Evolutionary conservation across 2,329 filamentous ascomycete genomes (phyloP).

Genomic region (Botrytis paeoniae): DNA sequence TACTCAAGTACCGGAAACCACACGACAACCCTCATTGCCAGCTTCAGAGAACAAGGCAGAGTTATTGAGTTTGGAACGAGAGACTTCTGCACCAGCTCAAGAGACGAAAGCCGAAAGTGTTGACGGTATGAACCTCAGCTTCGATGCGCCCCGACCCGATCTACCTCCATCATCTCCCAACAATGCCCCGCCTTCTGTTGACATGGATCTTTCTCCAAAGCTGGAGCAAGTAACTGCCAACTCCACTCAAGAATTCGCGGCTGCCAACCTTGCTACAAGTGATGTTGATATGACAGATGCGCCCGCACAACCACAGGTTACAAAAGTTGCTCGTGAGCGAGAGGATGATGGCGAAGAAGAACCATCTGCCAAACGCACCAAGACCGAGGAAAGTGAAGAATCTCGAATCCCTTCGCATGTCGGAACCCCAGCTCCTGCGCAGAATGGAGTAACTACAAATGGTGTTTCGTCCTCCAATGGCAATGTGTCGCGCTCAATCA

Average conservation of each 20-base stretch:
- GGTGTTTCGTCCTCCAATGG: conserved; percentile 25
- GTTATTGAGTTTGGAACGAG: not conserved
- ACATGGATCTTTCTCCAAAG: conserved; percentile 5
- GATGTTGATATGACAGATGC: conserved; percentile 39
- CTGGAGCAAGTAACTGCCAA: not conserved
- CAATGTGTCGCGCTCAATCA: conserved; percentile 43
- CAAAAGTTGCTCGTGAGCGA: conserved; percentile 69
- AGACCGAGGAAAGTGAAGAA: conserved; percentile 53
- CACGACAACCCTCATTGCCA: conserved; percentile 5
- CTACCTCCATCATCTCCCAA: conserved; percentile 17
- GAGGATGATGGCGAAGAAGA: conserved; percentile 68
- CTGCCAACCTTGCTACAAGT: conserved; percentile 9
- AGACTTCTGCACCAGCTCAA: not conserved
- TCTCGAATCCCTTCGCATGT: conserved; percentile 26
- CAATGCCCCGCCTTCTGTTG: conserved; percentile 11
- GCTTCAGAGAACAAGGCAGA: conserved; percentile 7
- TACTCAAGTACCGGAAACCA: conserved; percentile 14
- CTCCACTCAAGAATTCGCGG: not conserved
- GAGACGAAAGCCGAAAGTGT: not conserved
- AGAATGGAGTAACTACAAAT: conserved; percentile 24
- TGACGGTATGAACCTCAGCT: conserved; percentile 17
- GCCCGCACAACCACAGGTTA: conserved; percentile 34
- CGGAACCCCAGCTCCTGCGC: conserved; percentile 25
- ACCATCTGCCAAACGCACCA: conserved; percentile 76
- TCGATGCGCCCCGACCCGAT: conserved; percentile 14